Evolutionary conservation across 2,329 filamentous ascomycete species (phyloP).

Genomic region (Aspergillus proliferans): DNA sequence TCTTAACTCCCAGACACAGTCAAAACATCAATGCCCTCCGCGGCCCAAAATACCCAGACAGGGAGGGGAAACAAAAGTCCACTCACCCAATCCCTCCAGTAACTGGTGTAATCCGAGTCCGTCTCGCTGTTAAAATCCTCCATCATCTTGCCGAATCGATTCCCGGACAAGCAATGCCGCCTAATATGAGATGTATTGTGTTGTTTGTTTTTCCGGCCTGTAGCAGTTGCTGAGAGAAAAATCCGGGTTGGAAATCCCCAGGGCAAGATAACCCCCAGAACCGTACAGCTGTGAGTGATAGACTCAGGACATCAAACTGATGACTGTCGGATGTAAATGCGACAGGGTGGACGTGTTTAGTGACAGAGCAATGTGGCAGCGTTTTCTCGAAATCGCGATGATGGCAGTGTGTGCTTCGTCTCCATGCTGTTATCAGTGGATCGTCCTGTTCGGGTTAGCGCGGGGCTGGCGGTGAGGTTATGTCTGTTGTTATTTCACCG

Average conservation of each 20-base stretch:
- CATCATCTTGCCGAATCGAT: constrained; percentile 50
- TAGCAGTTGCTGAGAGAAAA: constrained; percentile 18
- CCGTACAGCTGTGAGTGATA: constrained; percentile 14
- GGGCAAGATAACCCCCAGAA: constrained; percentile 16
- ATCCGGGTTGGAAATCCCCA: constrained; percentile 13
- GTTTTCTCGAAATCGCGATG: not conserved
- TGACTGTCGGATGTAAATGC: not conserved
- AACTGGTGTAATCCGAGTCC: constrained; percentile 98
- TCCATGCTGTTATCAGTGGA: constrained; percentile 20
- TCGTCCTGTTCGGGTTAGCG: constrained; percentile 17
- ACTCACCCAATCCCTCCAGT: constrained; percentile 98
- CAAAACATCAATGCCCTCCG: not conserved
- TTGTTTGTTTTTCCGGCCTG: constrained; percentile 14
- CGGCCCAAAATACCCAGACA: too few species aligned
- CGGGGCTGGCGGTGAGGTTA: constrained; percentile 22
- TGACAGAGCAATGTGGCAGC: not conserved
- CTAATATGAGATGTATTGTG: constrained; percentile 8
- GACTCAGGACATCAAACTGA: constrained; percentile 12
- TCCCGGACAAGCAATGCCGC: not conserved
- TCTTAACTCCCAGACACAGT: not conserved
- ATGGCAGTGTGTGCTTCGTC: constrained; percentile 16
- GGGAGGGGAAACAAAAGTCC: not conserved
- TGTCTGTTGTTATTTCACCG: constrained; percentile 10
- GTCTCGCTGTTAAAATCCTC: constrained; percentile 97
- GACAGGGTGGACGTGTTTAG: not conserved